A percentile compares a stretch with the other conserved stretches of the same genome.
Evolutionary conservation across 768 basidiomycete genomes (phyloP).

Genomic region (Boletus tomentosulus): DNA sequence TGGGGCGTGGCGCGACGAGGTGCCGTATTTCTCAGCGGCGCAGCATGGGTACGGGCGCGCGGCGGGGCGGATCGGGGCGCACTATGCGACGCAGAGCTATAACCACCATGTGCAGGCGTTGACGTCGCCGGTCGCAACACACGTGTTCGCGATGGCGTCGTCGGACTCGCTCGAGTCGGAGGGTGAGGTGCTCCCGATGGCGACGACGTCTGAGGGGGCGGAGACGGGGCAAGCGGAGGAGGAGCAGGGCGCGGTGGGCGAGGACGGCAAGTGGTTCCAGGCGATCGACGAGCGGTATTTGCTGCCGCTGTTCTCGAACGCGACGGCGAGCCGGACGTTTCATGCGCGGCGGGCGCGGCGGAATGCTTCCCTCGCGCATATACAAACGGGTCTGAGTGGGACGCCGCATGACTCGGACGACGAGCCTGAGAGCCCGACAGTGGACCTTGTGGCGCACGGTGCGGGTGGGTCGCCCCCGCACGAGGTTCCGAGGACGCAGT

Average conservation of each 20-base stretch:
- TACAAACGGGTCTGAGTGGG: constrained; percentile 16
- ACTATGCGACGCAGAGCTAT: constrained; percentile 51
- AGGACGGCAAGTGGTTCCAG: constrained; percentile 95
- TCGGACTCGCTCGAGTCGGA: constrained; percentile 79
- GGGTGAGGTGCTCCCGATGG: constrained; percentile 74
- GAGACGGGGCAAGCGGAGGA: constrained; percentile 7
- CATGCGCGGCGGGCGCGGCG: constrained; percentile 71
- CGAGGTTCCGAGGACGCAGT: constrained; percentile 22
- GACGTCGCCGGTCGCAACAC: constrained; percentile 18
- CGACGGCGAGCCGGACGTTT: constrained; percentile 83
- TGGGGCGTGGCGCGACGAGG: constrained; percentile 42
- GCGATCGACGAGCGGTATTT: constrained; percentile 92
- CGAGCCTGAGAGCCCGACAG: constrained; percentile 39
- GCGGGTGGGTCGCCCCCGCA: constrained; percentile 4
- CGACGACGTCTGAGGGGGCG: constrained; percentile 38
- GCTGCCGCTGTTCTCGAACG: constrained; percentile 88
- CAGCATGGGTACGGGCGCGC: constrained; percentile 29
- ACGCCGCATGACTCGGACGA: constrained; percentile 39
- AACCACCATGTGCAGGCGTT: constrained; percentile 53
- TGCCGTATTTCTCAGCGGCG: constrained; percentile 32
- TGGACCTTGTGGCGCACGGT: constrained; percentile 36
- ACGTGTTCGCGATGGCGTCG: constrained; percentile 64
- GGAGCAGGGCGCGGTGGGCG: constrained; percentile 32
- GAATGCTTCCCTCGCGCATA: constrained; percentile 27
- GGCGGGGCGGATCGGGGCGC: constrained; percentile 49